Percentiles rank a stretch among this genome's conserved stretches.
Evolutionary conservation across 306 rosid species (phyloP).

Genomic region (Albizia julibrissin): DNA sequence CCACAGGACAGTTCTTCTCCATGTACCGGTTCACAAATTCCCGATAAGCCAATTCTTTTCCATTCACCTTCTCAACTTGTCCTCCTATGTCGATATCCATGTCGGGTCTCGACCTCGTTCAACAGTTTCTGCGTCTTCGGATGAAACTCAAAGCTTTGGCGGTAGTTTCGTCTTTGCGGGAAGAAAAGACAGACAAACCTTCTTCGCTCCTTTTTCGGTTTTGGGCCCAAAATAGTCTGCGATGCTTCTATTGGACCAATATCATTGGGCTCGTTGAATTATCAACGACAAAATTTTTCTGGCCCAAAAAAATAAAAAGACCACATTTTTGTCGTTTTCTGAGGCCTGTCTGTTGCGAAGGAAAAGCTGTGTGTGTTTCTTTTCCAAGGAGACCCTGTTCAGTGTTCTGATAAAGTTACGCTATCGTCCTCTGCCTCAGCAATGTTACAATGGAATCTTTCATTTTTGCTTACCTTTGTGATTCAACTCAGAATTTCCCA

Average conservation of each 20-base stretch:
- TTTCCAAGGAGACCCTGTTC: constrained; percentile 36
- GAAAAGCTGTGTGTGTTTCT: constrained; percentile 31
- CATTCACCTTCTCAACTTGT: constrained; percentile 71
- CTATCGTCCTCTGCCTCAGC: not conserved
- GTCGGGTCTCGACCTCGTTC: not conserved
- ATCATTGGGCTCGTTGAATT: no score
- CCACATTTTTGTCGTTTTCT: constrained; percentile 32
- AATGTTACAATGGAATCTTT: not conserved
- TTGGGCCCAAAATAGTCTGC: not conserved
- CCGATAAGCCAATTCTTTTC: constrained; percentile 58
- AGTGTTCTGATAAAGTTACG: constrained; percentile 38
- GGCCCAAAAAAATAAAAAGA: not conserved
- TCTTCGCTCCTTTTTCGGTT: no score
- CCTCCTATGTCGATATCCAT: constrained; percentile 67
- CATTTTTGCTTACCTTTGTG: not conserved
- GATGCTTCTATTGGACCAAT: not conserved
- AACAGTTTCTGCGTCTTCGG: not conserved
- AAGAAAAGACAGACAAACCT: not conserved
- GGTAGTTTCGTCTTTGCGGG: not conserved
- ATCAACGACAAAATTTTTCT: not conserved
- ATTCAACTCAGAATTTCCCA: not conserved
- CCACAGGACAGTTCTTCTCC: constrained; percentile 79
- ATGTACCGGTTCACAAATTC: constrained; percentile 66
- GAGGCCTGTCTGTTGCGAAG: constrained; percentile 35
- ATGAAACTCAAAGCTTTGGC: not conserved